These are phyloP conservation scores for Candida freyschussii DNA, from an alignment of 1,139 yeast genomes.

Conservation along the genomic window DNA sequence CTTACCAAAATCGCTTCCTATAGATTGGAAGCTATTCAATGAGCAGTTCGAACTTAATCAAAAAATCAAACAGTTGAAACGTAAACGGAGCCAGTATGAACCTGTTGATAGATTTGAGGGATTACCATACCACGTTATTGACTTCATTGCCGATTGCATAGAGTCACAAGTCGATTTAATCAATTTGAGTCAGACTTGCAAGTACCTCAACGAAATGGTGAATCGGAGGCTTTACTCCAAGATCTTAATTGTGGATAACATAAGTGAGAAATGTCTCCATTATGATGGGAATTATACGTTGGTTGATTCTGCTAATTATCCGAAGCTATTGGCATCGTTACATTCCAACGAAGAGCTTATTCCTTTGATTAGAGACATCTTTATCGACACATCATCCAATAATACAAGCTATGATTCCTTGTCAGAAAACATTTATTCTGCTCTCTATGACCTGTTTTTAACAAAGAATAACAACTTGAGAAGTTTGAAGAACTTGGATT, in stretches of 20 bases:
- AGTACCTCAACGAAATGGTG: slow-evolving; percentile 24
- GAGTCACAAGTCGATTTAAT: slow-evolving; percentile 25
- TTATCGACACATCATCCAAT: slow-evolving; percentile 25
- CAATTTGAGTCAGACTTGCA: slow-evolving; percentile 22
- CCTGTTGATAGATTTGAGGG: slow-evolving; percentile 23
- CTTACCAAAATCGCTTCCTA: slow-evolving; percentile 24
- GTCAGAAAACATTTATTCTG: slow-evolving; percentile 20
- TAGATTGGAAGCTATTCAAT: slow-evolving; percentile 27
- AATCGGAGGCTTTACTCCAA: slow-evolving; percentile 22
- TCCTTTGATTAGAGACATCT: slow-evolving; percentile 20
- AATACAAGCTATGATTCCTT: slow-evolving; percentile 23
- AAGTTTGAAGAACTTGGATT: slow-evolving; percentile 23
- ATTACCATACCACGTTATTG: slow-evolving; percentile 25
- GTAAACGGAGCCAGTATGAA: slow-evolving; percentile 3
- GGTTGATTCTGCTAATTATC: slow-evolving; percentile 21
- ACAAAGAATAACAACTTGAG: slow-evolving; percentile 23
- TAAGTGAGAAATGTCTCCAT: slow-evolving; percentile 18
- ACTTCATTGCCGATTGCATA: slow-evolving; percentile 25
- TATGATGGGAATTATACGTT: slow-evolving; percentile 24
- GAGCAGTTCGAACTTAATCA: slow-evolving; percentile 23
- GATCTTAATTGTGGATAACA: slow-evolving; percentile 24
- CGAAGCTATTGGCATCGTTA: slow-evolving; percentile 25
- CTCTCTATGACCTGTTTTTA: slow-evolving; percentile 25
- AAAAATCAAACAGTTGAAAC: slow-evolving; percentile 11
- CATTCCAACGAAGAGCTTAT: slow-evolving; percentile 23